phyloP scores from a whole-genome alignment of 2,329 filamentous ascomycete genomes.

The Phoma sp. region DNA sequence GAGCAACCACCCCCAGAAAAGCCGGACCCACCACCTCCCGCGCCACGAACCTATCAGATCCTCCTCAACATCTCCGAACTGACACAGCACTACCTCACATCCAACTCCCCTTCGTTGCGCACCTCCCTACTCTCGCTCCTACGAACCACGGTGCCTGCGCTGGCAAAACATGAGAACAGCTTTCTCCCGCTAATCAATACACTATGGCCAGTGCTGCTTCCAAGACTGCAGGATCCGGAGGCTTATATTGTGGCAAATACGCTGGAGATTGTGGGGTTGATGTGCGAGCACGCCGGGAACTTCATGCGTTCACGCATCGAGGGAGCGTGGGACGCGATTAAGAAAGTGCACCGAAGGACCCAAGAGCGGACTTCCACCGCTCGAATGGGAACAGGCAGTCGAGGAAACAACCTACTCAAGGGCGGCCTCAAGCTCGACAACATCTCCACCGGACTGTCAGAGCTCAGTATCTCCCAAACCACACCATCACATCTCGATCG shows the following conservation, averaged over 20 bases:
- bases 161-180: conserved; percentile 78
- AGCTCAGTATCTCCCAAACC: neutral
- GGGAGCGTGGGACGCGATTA: conserved; percentile 70
- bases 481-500: neutral
- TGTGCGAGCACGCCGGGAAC: conserved; percentile 77
- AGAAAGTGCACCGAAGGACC: conserved; percentile 36
- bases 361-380: conserved; percentile 2
- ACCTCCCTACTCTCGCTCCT: conserved; percentile 81
- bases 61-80: conserved; percentile 82
- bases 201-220: conserved; percentile 83
- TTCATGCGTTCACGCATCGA: conserved; percentile 82
- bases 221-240: conserved; percentile 71
- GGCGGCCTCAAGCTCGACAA: neutral
- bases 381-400: too few relatives aligned
- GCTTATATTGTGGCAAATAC: conserved; percentile 74
- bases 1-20: conserved; percentile 33
- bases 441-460: conserved; percentile 14
- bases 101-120: conserved; percentile 79
- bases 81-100: conserved; percentile 90
- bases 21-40: conserved; percentile 65
- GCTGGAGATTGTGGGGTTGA: conserved; percentile 69
- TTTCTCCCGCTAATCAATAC: conserved; percentile 91
- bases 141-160: conserved; percentile 71
- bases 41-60: conserved; percentile 79
- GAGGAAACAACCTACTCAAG: neutral